Evolutionary conservation across 305 asterid species (phyloP).

Genomic region (Salvia sclarea): DNA sequence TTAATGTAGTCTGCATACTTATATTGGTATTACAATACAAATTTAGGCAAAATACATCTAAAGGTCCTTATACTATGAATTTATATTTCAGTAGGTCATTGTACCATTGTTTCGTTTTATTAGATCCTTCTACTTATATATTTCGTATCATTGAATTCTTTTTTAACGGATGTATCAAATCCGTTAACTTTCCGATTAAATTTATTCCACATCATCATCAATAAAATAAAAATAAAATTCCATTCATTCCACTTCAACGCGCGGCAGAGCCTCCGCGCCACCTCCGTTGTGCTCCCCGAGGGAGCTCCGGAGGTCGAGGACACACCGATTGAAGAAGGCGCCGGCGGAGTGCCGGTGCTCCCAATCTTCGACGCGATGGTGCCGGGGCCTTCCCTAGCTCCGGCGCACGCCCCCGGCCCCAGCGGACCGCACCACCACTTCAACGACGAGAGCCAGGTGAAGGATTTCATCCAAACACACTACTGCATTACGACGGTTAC

Average conservation of each 20-base stretch:
- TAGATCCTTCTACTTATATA: too few relatives aligned
- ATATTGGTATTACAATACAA: too few relatives aligned
- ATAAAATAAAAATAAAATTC: too few relatives aligned
- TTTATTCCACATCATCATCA: too few relatives aligned
- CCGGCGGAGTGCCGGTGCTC: constrained; percentile 67
- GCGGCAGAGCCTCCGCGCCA: constrained; percentile 61
- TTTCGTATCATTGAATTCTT: too few relatives aligned
- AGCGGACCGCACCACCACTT: constrained; percentile 91
- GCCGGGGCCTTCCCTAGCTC: constrained; percentile 92
- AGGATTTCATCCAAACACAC: constrained; percentile 85
- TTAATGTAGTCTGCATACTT: too few relatives aligned
- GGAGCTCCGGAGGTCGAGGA: constrained; percentile 88
- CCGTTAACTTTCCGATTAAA: too few relatives aligned
- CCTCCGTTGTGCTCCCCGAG: constrained; percentile 73
- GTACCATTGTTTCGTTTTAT: too few relatives aligned
- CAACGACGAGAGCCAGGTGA: constrained; percentile 87
- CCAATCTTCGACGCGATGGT: constrained; percentile 75
- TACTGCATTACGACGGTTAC: constrained; percentile 90
- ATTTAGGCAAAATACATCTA: too few relatives aligned
- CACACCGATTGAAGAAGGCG: constrained; percentile 68
- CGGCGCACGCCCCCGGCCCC: constrained; percentile 96
- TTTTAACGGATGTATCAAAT: too few relatives aligned
- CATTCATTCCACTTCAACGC: constrained; percentile 84
- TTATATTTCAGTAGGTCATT: too few relatives aligned
- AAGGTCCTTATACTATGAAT: too few relatives aligned